Conservation (phyloP, 352 stramenopile genomes). For the Phytophthora parvispora region DNA sequence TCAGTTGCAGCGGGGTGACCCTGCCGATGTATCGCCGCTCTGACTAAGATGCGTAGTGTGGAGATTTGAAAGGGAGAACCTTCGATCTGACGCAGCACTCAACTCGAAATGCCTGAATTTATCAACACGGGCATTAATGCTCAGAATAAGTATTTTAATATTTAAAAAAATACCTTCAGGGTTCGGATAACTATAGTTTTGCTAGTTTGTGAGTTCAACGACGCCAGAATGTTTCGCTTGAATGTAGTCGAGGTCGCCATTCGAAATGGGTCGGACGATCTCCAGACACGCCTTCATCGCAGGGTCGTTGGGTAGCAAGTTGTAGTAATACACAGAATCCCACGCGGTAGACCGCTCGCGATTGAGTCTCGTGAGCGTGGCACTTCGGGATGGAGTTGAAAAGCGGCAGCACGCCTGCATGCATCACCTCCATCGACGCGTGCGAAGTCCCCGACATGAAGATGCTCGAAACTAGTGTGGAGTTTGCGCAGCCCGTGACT, state of each 20-base stretch:
- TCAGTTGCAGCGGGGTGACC: no score
- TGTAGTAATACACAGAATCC: constrained; percentile 25
- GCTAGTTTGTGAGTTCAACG: no score
- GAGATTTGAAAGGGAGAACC: not conserved
- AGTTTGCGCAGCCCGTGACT: not conserved
- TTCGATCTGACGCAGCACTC: not conserved
- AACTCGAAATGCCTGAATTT: no score
- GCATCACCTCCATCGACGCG: not conserved
- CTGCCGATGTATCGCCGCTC: no score
- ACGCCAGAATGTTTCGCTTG: no score
- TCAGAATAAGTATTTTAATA: no score
- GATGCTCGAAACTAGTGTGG: not conserved
- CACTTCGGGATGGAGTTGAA: not conserved
- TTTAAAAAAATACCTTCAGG: no score
- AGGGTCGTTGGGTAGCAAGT: not conserved
- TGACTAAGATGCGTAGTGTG: not conserved
- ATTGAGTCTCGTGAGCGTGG: not conserved
- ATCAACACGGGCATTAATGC: no score
- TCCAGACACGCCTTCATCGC: not conserved
- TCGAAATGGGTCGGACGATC: not conserved
- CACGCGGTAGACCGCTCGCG: not conserved
- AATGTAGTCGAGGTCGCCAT: no score
- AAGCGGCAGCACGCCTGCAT: not conserved
- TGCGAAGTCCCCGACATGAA: not conserved
- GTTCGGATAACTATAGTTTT: no score